A percentile compares a stretch with the other conserved stretches of the same genome.
These are phyloP conservation scores for Vickermania spadyakhi DNA, from an alignment of 208 protist species.

Conservation along the genomic window DNA sequence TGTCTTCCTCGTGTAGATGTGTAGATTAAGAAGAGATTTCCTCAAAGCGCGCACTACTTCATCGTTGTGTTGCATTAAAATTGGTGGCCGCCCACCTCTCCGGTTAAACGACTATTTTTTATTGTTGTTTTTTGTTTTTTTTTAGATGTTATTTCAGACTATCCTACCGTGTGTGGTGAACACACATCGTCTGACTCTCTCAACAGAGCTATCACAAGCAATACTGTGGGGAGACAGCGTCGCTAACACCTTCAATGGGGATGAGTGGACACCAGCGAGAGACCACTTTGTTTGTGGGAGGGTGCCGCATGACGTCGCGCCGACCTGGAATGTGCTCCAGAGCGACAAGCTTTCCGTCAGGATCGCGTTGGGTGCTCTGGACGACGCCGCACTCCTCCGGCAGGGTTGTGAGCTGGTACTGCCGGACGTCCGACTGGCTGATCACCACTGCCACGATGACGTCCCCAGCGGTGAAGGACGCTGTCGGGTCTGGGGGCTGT, in stretches of 20 bases:
- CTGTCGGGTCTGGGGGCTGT: conserved; percentile 32
- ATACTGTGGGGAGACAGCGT: too few relatives aligned
- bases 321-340: conserved; percentile 43
- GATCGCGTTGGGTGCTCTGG: conserved; percentile 18
- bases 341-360: conserved; percentile 8
- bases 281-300: conserved; percentile 19
- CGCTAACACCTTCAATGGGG: neutral
- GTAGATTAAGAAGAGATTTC: too few relatives aligned
- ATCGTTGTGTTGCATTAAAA: too few relatives aligned
- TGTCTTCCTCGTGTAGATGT: too few relatives aligned
- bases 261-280: conserved; percentile 63
- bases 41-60: too few relatives aligned
- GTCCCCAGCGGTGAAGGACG: conserved; percentile 45
- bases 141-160: neutral
- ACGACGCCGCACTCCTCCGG: conserved; percentile 47
- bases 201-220: too few relatives aligned
- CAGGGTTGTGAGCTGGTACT: conserved; percentile 68
- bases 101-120: too few relatives aligned
- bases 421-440: conserved; percentile 66
- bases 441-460: conserved; percentile 65
- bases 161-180: too few relatives aligned
- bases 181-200: too few relatives aligned
- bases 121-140: conserved; percentile 1
- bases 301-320: conserved; percentile 46
- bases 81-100: too few relatives aligned